Evolutionary conservation across 768 basidiomycete genomes (phyloP), one percentile per base, ranked within the genome.

Genomic region (Stropharia rugosoannulata): DNA sequence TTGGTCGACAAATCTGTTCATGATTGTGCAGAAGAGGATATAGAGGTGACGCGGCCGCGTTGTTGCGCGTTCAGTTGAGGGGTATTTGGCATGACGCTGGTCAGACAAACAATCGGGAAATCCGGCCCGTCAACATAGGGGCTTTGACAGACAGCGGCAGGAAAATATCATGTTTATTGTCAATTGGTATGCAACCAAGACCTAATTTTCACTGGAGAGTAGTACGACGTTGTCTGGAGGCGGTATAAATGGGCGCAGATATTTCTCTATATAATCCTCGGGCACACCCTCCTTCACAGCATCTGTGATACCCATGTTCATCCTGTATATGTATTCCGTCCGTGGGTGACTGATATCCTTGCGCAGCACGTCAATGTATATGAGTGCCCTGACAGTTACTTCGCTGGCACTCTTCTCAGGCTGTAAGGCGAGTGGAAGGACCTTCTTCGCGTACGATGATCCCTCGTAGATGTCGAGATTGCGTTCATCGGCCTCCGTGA

Each of bases 1-100:
- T 39, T 82, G 80, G 60, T 84, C 78, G 49, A 81, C 80, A 64
- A 92, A 80, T 57, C 78, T 73, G 75, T 92, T 88, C 89, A 93
- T 90, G 75, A 68, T 80, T 70, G 68, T 63, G 59, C 57, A 51
- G 42, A 40, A 19, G 43, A 52, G 57, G 58, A 51, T 54, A 46
- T 59, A 50, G 53, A 71, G 75, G 65, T 78, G 76, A 78, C 76
- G 77, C 77, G 77, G 70, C 74, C 70, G 71, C 69, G 71, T 74
- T 70, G 68, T 69, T 69, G 68, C 70, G 70, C 71, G 68, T 68
- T 60, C 64, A 61, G 55, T 69, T 72, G 62, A 62, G 58, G 48
- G 62, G 57, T 75, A 63, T 72, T 75, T 75, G 72, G 64, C 64
- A 61, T 49, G 9, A 7, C 27, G 16, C 59, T 60, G 27, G 2